Percentiles rank a stretch among this genome's conserved stretches.
Conservation (phyloP, 352 stramenopile genomes). For the Pythium vanterpoolii region DNA sequence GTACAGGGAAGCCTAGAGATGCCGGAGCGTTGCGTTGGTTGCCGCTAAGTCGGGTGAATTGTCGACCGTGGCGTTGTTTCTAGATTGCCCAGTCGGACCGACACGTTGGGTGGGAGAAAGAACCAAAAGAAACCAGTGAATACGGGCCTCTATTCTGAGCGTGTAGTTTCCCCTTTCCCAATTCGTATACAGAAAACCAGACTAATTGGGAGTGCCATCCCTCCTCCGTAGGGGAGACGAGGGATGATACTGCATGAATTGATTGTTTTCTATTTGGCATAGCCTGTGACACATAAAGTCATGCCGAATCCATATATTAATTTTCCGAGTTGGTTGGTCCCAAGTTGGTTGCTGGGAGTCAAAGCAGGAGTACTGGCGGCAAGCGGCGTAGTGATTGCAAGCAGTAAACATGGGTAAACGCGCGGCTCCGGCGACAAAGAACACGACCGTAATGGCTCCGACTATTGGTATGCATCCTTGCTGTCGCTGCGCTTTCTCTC, state of each 20-base stretch:
- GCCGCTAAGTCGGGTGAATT: background rate
- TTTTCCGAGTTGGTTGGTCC: conserved; percentile 22
- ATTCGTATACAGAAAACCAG: background rate
- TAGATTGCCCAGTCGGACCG: conserved; percentile 11
- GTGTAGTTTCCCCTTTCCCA: background rate
- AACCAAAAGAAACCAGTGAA: conserved; percentile 14
- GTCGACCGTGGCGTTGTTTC: conserved; percentile 7
- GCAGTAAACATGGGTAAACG: conserved; percentile 48
- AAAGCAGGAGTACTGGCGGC: conserved; percentile 8
- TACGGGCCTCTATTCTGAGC: conserved; percentile 14
- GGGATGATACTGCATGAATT: conserved; percentile 6
- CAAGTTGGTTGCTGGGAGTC: conserved; percentile 1
- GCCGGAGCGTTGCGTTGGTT: background rate
- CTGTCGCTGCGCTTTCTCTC: background rate
- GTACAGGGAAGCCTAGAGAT: background rate
- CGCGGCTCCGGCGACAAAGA: conserved; percentile 22
- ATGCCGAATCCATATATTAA: background rate
- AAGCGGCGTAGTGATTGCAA: background rate
- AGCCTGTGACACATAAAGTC: background rate
- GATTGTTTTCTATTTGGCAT: background rate
- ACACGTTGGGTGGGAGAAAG: conserved; percentile 4
- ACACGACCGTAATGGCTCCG: conserved; percentile 1
- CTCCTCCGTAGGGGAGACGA: background rate
- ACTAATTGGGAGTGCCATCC: background rate
- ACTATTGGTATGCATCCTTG: conserved; percentile 16